Percentiles rank a stretch among this genome's conserved stretches.
Evolutionary conservation across 306 rosid species (phyloP).

Genomic region (Lagenaria siceraria): DNA sequence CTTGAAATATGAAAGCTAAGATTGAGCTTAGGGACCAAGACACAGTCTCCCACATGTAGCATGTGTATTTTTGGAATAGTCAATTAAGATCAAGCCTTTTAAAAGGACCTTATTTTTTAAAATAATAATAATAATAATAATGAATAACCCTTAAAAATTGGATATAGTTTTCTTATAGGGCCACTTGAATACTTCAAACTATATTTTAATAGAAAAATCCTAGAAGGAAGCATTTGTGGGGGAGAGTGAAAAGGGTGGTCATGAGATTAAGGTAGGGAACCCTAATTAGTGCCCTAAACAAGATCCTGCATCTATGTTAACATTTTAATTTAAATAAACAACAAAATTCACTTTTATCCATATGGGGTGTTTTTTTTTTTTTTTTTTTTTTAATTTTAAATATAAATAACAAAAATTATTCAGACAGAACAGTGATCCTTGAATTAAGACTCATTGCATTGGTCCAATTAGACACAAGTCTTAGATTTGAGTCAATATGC

Average conservation of each 20-base stretch:
- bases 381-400: background rate
- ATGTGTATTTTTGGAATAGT: slow-evolving; percentile 35
- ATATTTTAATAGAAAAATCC: background rate
- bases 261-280: slow-evolving; percentile 3
- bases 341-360: slow-evolving; percentile 2
- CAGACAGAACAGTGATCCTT: background rate
- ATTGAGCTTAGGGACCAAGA: slow-evolving; percentile 20
- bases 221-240: slow-evolving; percentile 2
- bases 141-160: background rate
- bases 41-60: slow-evolving; percentile 55
- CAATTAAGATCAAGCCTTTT: slow-evolving; percentile 22
- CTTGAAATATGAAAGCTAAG: slow-evolving; percentile 29
- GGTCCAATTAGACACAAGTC: background rate
- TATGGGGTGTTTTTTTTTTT: background rate
- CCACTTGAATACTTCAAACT: background rate
- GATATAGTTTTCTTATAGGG: background rate
- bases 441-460: background rate
- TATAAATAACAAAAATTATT: background rate
- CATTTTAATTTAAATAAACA: background rate
- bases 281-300: slow-evolving; percentile 6
- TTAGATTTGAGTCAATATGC: background rate
- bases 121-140: background rate
- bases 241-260: background rate
- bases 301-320: slow-evolving; percentile 7
- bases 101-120: background rate